phyloP scores from a whole-genome alignment of 805 yeast species.

The Pichia nakasei region DNA sequence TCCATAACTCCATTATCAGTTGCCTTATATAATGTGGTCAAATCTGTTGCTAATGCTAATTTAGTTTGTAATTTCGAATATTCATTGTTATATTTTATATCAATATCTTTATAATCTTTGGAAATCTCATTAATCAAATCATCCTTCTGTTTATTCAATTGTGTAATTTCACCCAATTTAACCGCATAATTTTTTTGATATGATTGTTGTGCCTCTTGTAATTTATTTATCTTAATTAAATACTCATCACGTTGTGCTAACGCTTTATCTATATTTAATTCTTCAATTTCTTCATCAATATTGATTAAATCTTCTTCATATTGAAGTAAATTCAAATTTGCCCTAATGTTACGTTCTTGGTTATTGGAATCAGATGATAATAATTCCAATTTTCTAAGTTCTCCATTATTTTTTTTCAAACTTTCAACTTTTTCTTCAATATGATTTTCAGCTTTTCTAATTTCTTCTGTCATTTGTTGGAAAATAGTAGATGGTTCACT shows the following conservation, averaged over 20 bases:
- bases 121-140: slow-evolving; percentile 49
- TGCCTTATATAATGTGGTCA: slow-evolving; percentile 73
- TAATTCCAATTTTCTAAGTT: slow-evolving; percentile 59
- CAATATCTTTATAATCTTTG: slow-evolving; percentile 65
- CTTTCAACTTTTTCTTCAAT: neutral
- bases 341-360: slow-evolving; percentile 50
- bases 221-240: slow-evolving; percentile 43
- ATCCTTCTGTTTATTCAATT: slow-evolving; percentile 62
- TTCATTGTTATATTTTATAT: slow-evolving; percentile 53
- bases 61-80: slow-evolving; percentile 73
- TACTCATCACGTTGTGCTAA: slow-evolving; percentile 52
- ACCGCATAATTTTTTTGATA: slow-evolving; percentile 62
- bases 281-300: slow-evolving; percentile 18
- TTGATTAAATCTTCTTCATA: slow-evolving; percentile 30
- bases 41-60: slow-evolving; percentile 67
- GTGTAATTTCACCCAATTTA: slow-evolving; percentile 78
- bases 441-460: slow-evolving; percentile 17
- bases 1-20: slow-evolving; percentile 90
- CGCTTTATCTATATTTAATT: slow-evolving; percentile 37
- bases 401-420: slow-evolving; percentile 37
- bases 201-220: slow-evolving; percentile 42
- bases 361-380: slow-evolving; percentile 44
- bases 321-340: slow-evolving; percentile 36
- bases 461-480: slow-evolving; percentile 21
- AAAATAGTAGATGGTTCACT: slow-evolving; percentile 13